Evolutionary conservation across 139 green algal species (phyloP), one percentile per base, ranked within the genome.

Genomic region (Bryopsis sp.): DNA sequence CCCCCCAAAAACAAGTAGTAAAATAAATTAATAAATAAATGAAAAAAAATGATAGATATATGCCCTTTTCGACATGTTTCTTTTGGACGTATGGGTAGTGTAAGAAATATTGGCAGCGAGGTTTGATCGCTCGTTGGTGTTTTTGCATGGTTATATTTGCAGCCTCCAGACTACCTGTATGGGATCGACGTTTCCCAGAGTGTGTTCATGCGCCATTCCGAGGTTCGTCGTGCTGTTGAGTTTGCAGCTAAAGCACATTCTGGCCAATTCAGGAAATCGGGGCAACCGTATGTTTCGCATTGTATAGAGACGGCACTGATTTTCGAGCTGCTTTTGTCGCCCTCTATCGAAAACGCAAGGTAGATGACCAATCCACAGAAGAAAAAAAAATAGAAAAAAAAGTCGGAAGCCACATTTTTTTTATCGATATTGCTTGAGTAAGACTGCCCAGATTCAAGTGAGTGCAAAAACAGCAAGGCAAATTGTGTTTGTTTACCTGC

Each of bases 301-400:
- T 97, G 89, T 83, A 82, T 98, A 0, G 85, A 96, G 64, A 92
- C 93, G 1, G 93, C 90, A 34, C 74, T 85, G 34, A 97, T 98
- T 36, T 78, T 97, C 57, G 93, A 95, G 67, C 57, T 75, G 28
- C 82, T 82, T 39, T 47, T 89, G 47, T 73, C 76, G 26, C 58
- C 71, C 19, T 54, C 33, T 71, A 43, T 67, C 6, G 60, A 64
- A 19, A 28, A 32, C 57, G 7, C n/a, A 32, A 73, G 62, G 62
- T 70, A 24, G 8, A 36, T 68, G 60, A 8, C 22, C 6, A 6
- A 11, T 24, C 28, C 24, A 54, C n/a, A 48, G 28, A 28, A n/a
- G 31, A 6, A 15, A 8, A 26, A 8, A 38, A 6, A 8, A 11
- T 36, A 26, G 19, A 11, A 8, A 36, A 5, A 8, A 19, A 34